Base-by-base conservation (phyloP, 345 rosid species). In the Barbarea vulgaris region DNA sequence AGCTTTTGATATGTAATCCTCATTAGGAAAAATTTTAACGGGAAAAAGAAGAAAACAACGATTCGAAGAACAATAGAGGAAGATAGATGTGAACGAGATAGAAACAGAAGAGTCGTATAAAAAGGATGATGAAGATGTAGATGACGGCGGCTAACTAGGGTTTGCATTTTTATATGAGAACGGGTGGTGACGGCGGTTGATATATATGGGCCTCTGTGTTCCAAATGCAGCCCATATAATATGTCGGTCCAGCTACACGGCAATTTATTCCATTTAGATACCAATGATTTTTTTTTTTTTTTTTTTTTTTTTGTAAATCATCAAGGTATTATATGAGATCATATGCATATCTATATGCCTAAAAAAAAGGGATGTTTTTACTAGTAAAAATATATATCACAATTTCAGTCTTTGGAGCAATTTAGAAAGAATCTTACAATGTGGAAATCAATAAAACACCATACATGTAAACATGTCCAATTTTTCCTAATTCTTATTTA, bases 1-100 rank as follows among this genome's bases (percentile, higher is more conserved):
- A 70, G 80, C 80, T 64, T 77, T 64, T 7, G 7, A 13, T 64
- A 18, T 25, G 67, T 70, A 14, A 63, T 77, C 80, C 51, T 77
- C 80, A 77, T 56, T 24, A 64, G 80, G 80, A 77, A 54, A 11
- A 3, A 15, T 7, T 36, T 47, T 5, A 12, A 4, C 0, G 22
- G 15, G 3, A 15, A 1, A 11, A 19, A 6, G 15, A 21, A 4
- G 13, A 3, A 6, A 27, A 4, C 5, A 14, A 11, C 0, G 6
- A 2, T 28, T 44, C 3, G 10, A 14, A 5, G 41, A 74, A 27
- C 6, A 4, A 4, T 50, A 1, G 37, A 52, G 1, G 7, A 33
- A n/a, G 30, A 18, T 18, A 2, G 1, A 14, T 3, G 37, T 1
- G 1, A 14, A 4, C 0, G 3, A 0, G 0, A 6, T 0, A 21